Conservation (phyloP, 331 rosid genomes). For the Malus hybrid region DNA sequence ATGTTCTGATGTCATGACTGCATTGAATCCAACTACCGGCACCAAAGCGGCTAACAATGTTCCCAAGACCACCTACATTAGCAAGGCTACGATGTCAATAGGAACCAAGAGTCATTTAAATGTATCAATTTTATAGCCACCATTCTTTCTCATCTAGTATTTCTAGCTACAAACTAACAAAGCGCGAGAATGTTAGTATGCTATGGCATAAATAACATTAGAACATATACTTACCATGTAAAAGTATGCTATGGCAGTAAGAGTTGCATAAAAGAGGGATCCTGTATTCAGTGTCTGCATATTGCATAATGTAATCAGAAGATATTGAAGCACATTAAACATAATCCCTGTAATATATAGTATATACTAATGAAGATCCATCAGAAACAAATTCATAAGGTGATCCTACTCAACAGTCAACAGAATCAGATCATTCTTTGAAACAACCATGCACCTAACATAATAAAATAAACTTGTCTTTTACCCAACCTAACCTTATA, state of each 20-base stretch:
- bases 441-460: not conserved
- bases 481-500: constrained; percentile 57
- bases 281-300: constrained; percentile 93
- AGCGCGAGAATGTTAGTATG: not conserved
- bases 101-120: constrained; percentile 10
- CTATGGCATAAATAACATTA: constrained; percentile 34
- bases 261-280: too few species aligned
- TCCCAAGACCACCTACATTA: constrained; percentile 77
- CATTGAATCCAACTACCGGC: constrained; percentile 97
- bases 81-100: constrained; percentile 4
- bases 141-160: too few species aligned
- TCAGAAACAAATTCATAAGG: too few species aligned
- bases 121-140: too few species aligned
- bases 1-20: constrained; percentile 95
- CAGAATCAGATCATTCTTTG: not conserved
- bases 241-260: constrained; percentile 80
- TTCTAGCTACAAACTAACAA: too few species aligned
- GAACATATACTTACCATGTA: constrained; percentile 68
- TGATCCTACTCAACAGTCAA: not conserved
- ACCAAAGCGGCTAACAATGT: constrained; percentile 86
- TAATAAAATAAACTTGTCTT: not conserved
- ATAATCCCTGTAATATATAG: not conserved
- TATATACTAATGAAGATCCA: not conserved
- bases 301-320: constrained; percentile 31
- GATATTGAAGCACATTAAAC: not conserved